phyloP scores from a whole-genome alignment of 192 early-diverging fungal genomes.

The Coemansia sp. region DNA sequence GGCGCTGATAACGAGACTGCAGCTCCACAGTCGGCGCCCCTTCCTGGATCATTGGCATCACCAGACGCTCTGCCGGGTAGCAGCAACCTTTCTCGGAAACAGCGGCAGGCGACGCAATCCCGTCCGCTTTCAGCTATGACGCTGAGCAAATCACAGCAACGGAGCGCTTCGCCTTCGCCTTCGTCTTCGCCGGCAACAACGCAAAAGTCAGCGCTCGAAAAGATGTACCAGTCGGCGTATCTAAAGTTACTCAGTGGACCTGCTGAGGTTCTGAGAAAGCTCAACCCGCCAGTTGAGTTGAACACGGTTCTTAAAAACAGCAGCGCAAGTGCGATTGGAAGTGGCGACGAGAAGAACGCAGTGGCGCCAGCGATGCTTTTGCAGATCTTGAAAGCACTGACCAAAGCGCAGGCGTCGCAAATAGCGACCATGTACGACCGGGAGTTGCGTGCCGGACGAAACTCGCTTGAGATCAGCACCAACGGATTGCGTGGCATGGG shows the following conservation, averaged over 20 bases:
- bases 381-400: constrained; percentile 45
- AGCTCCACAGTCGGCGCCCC: constrained; percentile 16
- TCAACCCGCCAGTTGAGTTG: constrained; percentile 47
- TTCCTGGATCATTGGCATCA: constrained; percentile 3
- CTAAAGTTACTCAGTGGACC: constrained; percentile 41
- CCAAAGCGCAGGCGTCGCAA: constrained; percentile 49
- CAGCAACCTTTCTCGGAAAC: background rate
- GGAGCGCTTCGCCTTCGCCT: background rate
- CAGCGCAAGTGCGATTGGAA: background rate
- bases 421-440: constrained; percentile 48
- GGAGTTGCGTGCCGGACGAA: constrained; percentile 8
- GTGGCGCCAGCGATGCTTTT: constrained; percentile 18
- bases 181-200: constrained; percentile 3
- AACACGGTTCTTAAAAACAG: constrained; percentile 19
- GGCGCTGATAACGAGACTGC: background rate
- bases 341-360: background rate
- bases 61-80: constrained; percentile 13
- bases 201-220: constrained; percentile 36
- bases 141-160: background rate
- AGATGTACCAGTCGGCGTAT: constrained; percentile 55
- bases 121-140: background rate
- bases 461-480: constrained; percentile 9
- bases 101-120: background rate
- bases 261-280: constrained; percentile 33
- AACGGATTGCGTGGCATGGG: constrained; percentile 15